Evolutionary conservation across 768 basidiomycete species (phyloP).

Genomic region (Leccinum subgranulosum): DNA sequence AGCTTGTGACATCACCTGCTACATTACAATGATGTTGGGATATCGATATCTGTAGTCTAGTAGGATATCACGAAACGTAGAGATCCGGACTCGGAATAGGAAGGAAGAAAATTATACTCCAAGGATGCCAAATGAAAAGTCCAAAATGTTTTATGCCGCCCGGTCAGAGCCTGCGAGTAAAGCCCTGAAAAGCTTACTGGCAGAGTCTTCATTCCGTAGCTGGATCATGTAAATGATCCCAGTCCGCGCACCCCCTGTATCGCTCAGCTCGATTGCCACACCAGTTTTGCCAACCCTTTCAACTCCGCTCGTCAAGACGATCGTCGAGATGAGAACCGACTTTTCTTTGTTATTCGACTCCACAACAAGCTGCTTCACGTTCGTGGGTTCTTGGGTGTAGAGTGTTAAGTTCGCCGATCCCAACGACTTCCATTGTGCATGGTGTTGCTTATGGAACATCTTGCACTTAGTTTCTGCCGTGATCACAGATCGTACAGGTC

Average conservation of each 20-base stretch:
- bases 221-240: slow-evolving; percentile 98
- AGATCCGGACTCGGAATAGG: background rate
- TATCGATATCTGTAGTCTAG: slow-evolving; percentile 3
- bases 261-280: slow-evolving; percentile 92
- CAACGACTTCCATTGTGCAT: slow-evolving; percentile 97
- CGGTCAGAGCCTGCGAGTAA: slow-evolving; percentile 87
- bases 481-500: slow-evolving; percentile 73
- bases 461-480: slow-evolving; percentile 97
- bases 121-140: background rate
- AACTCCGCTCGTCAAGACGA: slow-evolving; percentile 93
- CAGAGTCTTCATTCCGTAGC: slow-evolving; percentile 82
- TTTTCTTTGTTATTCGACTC: slow-evolving; percentile 78
- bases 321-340: slow-evolving; percentile 86
- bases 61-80: slow-evolving; percentile 11
- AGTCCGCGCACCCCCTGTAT: slow-evolving; percentile 78
- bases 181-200: slow-evolving; percentile 80
- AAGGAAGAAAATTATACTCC: background rate
- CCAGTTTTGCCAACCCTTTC: slow-evolving; percentile 99
- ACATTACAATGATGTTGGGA: slow-evolving; percentile 3
- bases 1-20: slow-evolving; percentile 38
- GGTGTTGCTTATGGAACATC: slow-evolving; percentile 91
- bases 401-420: slow-evolving; percentile 86
- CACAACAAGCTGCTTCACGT: slow-evolving; percentile 95
- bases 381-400: slow-evolving; percentile 80
- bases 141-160: slow-evolving; percentile 25